Evolutionary conservation across 108 stramenopile species (phyloP).

Genomic region (Cyclotella baltica): DNA sequence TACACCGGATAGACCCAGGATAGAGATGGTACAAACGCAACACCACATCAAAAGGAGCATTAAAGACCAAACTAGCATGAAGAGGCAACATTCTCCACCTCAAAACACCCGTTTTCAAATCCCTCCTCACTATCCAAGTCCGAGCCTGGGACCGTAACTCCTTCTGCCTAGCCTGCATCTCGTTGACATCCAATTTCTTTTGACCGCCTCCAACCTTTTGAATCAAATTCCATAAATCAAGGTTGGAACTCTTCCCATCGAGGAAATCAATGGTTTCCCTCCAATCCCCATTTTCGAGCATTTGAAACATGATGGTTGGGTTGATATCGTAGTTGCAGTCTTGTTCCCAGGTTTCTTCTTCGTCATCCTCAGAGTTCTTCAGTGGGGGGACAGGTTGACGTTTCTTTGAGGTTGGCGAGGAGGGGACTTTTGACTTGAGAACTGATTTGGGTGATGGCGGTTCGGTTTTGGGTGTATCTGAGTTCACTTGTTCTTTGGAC

Average conservation of each 20-base stretch:
- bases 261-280: conserved; percentile 54
- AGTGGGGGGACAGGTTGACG: conserved; percentile 50
- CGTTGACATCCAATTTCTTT: conserved; percentile 11
- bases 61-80: conserved; percentile 67
- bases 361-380: conserved; percentile 47
- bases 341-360: conserved; percentile 50
- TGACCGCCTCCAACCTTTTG: conserved; percentile 14
- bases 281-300: conserved; percentile 74
- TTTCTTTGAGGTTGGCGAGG: conserved; percentile 39
- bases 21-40: conserved; percentile 58
- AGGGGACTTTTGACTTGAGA: conserved; percentile 9
- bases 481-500: not conserved
- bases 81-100: conserved; percentile 76
- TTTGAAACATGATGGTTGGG: conserved; percentile 71
- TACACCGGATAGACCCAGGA: conserved; percentile 62
- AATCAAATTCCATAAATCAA: conserved; percentile 40
- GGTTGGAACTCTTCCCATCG: conserved; percentile 41
- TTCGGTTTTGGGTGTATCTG: not conserved
- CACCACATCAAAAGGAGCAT: conserved; percentile 65
- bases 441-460: conserved; percentile 26
- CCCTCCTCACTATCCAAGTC: conserved; percentile 79
- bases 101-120: conserved; percentile 48
- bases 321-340: conserved; percentile 73
- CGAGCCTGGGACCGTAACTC: conserved; percentile 52
- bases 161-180: conserved; percentile 34